Base-by-base conservation (phyloP, 768 basidiomycete species). In the Rickenella mellea region DNA sequence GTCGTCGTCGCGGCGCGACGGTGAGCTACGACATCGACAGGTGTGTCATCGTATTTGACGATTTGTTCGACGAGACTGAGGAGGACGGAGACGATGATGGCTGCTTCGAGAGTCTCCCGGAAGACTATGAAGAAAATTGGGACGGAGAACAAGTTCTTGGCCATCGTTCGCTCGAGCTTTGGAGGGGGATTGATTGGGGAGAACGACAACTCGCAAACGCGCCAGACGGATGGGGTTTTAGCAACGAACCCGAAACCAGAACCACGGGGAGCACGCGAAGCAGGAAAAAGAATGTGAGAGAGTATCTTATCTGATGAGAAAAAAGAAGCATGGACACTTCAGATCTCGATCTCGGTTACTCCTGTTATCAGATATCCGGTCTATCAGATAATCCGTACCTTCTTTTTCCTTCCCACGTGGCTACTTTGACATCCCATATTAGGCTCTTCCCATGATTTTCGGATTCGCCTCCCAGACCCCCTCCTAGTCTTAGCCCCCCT, bases 111-210 rank as follows among this genome's bases (percentile, higher is more conserved):
- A 4, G 89, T 85, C 73, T 96, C 92, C 57, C 92, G 78, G 61
- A 94, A 91, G 65, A 93, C 80, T 65, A 96, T 91, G 74, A 97
- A 91, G 70, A 92, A 96, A 51, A 97, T 90, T 55, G 90, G 80
- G 43, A 93, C 74, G 44, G 85, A 87, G 65, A 96, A 96, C 42
- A 92, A 65, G 55, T 78, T 74, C 48, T 73, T 73, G 14, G 72
- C 66, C 87, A 90, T 89, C 43, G 50, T 50, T 43, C 45, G 37
- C 25, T 41, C 17, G 38, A 14, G 29, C 9, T 14, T 39, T 28
- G 49, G 37, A 46, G 47, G 47, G 21, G 36, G 50, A 37, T 17
- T 40, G 30, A 35, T 26, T 22, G 44, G 28, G 30, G 40, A 26
- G 35, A 35, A 29, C 48, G 46, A 20, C 35, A 32, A 31, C 31